Base-by-base conservation (phyloP, 352 stramenopile species). In the Pythium folliculosum region DNA sequence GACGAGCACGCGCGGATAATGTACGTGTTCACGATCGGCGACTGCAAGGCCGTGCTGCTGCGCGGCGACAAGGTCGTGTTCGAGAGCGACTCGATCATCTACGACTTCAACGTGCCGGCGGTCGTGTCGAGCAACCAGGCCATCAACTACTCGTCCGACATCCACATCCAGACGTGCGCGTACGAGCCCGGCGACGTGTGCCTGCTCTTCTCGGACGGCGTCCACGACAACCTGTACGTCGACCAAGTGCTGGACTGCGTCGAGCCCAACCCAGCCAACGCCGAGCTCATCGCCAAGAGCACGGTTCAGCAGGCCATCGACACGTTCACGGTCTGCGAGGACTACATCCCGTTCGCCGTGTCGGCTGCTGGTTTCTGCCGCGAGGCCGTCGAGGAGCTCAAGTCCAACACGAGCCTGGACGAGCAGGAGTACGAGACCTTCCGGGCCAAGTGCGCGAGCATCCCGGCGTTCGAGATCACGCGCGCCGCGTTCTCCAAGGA, bases 21-120 rank as follows among this genome's bases (percentile, higher is more conserved):
- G 82, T 90, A 89, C 61, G 88, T 93, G 38, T 94, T 88, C 69
- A 91, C 87, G 40, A 90, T 96, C 60, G 88, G 88, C 44, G 88
- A 96, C 65, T 96, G 88, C 78, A 96, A 96, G 71, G 94, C 86
- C 68, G 83, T 94, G 25, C 71, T 96, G 13, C 73, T 94, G 63
- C 86, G 88, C 21, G 68, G 71, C 38, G 71, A 70, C 61, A 75
- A 70, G 50, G 76, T 96, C 54, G 77, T 94, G 53, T 96, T 94
- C 54, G 88, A 96, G 67, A 94, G 86, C 64, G 88, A 96, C 70
- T 93, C 88, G 21, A 92, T 94, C 60, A 90, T 96, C 63, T 96
- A 96, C 80, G 88, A 94, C 70, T 96, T 96, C 75, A 96, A 96
- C 66, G 88, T 96, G 21, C 88, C 88, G 0, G 88, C 88, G 0